phyloP scores from a whole-genome alignment of 2,329 filamentous ascomycete genomes.

The Talaromyces sp. region DNA sequence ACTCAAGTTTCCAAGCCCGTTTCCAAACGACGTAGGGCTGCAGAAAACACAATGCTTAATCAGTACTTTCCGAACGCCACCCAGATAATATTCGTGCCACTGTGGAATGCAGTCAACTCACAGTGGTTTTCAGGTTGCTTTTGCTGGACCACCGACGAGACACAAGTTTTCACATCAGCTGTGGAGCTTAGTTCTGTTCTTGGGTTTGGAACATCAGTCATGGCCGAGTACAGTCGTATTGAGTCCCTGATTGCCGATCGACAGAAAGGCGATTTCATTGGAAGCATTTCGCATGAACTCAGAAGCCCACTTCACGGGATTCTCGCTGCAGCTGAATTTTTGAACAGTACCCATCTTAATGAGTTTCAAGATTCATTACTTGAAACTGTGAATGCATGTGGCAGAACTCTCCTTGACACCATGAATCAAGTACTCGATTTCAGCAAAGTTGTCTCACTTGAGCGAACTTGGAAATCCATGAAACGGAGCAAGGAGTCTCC shows the following conservation, averaged over 20 bases:
- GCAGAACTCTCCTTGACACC: conserved; percentile 46
- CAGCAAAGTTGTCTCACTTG: conserved; percentile 54
- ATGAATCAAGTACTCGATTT: conserved; percentile 53
- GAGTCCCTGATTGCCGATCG: conserved; percentile 46
- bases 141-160: conserved; percentile 46
- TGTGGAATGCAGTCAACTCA: conserved; percentile 54
- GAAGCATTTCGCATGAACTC: conserved; percentile 49
- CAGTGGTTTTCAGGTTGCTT: conserved; percentile 52
- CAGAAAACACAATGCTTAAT: conserved; percentile 44
- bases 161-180: conserved; percentile 39
- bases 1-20: conserved; percentile 24
- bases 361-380: conserved; percentile 45
- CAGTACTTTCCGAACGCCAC: conserved; percentile 51
- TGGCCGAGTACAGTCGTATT: conserved; percentile 48
- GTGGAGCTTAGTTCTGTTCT: conserved; percentile 45
- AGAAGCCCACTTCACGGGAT: conserved; percentile 49
- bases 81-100: conserved; percentile 54
- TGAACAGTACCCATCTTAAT: conserved; percentile 41
- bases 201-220: conserved; percentile 46
- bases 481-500: conserved; percentile 31
- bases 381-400: conserved; percentile 46
- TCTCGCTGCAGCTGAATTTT: conserved; percentile 45
- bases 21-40: conserved; percentile 34
- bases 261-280: conserved; percentile 49
- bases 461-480: conserved; percentile 39